Base-by-base conservation (phyloP, 352 stramenopile species). In the Phytophthora multivora region DNA sequence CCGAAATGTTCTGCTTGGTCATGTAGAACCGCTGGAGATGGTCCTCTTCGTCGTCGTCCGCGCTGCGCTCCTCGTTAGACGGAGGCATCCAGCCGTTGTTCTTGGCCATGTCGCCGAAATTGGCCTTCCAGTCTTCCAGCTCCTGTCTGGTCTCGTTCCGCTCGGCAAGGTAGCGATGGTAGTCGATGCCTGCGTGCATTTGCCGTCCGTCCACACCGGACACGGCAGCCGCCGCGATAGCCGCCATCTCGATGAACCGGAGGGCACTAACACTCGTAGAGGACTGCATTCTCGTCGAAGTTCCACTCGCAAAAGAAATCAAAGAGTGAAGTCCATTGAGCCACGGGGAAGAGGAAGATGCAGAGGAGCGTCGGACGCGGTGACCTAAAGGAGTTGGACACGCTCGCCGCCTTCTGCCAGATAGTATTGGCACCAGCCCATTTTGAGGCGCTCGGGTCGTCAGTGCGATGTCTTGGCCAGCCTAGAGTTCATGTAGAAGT, bases 1-100 rank as follows among this genome's bases (percentile, higher is more conserved):
- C 51, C 23, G 69, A 51, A 51, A 84, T 71, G 26, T 63, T 58
- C 18, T 77, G 53, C 45, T 83, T 83, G 23, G 77, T 71, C 69
- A 87, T 64, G 62, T 69, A 77, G 52, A 85, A 81, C 23, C 77
- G 75, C 26, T 81, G 69, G 16, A 69, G 45, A 21, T 71, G 71
- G 54, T 82, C 70, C 43, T 82, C 74, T 18, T 76, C 46, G 5
- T 72, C 69, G 23, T 79, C 66, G 10, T 79, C 61, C 5, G 30
- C 31, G 26, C 62, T 77, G 15, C 64, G 64, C 23, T 67, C 62
- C 53, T 75, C 65, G 15, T 28, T 58, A 13, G 69, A 52, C 11
- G 49, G 51, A 18, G 67, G 66, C 35, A 70, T 76, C 61, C 66
- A 75, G 39, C 64, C 63, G 50, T 77, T 76, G 28, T 52, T 58